A percentile compares a stretch with the other conserved stretches of the same genome.
Evolutionary conservation across 225 moss, liverwort and hornwort species (phyloP).

Genomic region (Rhytidiadelphus loreus): DNA sequence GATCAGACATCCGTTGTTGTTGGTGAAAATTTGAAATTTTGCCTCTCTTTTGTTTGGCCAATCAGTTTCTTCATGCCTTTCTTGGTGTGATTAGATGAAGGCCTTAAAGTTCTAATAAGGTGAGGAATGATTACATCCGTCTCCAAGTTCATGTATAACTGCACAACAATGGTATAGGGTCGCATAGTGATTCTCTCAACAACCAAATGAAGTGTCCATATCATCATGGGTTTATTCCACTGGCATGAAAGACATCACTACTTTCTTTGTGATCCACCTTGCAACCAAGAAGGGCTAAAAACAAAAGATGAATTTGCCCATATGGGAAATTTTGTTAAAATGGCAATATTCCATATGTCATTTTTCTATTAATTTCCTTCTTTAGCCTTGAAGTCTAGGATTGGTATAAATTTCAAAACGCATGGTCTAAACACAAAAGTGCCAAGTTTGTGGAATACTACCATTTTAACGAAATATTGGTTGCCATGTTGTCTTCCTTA

Average conservation of each 20-base stretch:
- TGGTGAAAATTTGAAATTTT: too few species aligned
- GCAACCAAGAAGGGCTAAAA: background rate
- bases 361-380: background rate
- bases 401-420: background rate
- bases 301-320: background rate
- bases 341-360: too few species aligned
- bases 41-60: background rate
- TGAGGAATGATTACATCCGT: background rate
- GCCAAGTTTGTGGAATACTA: background rate
- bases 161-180: background rate
- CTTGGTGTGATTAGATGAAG: background rate
- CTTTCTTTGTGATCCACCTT: background rate
- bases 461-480: background rate
- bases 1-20: background rate
- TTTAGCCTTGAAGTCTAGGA: background rate
- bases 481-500: background rate
- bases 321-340: background rate
- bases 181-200: background rate
- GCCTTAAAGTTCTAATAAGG: background rate
- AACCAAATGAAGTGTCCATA: background rate
- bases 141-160: background rate
- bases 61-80: background rate
- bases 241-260: background rate
- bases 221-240: background rate
- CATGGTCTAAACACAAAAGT: fast-evolving